Base-by-base conservation (phyloP, 2,329 filamentous ascomycete genomes). In the Alternaria sp. region DNA sequence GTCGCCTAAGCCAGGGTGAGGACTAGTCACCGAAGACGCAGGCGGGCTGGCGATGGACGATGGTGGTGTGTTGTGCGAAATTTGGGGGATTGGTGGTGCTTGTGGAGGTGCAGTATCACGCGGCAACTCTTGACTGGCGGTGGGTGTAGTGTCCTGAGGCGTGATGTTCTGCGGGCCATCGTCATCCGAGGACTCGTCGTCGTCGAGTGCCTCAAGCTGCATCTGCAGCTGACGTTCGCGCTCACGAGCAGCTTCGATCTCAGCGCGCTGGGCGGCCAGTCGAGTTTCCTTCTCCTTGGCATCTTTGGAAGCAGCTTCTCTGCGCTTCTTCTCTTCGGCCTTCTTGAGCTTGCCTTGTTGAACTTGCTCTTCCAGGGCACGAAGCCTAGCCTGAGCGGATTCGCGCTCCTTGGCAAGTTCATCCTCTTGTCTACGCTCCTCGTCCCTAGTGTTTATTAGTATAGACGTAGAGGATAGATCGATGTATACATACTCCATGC, bases 341-440 rank as follows among this genome's bases (percentile, higher is more conserved):
- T 97, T 98, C 84, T 93, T 94, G 54, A 98, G 82, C 82, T 98
- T 99, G 72, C 94, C 93, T 75, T 94, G 92, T 65, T 90, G 90
- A 54, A 98, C 93, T 79, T 97, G 93, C 77, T 98, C 93, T 79
- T 99, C 94, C 9, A 99, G 87, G 16, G 93, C 93, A 76, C 89
- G 92, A 25, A 98, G 86, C 52, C 94, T 92, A 64, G 92, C 91
- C 70, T 91, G 89, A 41, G 94, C 89, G 54, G 91, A 93, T 72
- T 93, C 88, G 55, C 90, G 90, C 80, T 97, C 93, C 68, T 86
- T 88, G 32, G 87, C 88, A 57, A 97, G 85, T 62, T 96, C 93
- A 28, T 91, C 88, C 78, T 97, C 93, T 77, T 94, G 91, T 53
- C 86, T 84, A 69, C 83, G 87, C 45, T 92, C 90, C 76, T 91